phyloP scores from a whole-genome alignment of 352 stramenopile species.

The Globisporangium apiculatum region DNA sequence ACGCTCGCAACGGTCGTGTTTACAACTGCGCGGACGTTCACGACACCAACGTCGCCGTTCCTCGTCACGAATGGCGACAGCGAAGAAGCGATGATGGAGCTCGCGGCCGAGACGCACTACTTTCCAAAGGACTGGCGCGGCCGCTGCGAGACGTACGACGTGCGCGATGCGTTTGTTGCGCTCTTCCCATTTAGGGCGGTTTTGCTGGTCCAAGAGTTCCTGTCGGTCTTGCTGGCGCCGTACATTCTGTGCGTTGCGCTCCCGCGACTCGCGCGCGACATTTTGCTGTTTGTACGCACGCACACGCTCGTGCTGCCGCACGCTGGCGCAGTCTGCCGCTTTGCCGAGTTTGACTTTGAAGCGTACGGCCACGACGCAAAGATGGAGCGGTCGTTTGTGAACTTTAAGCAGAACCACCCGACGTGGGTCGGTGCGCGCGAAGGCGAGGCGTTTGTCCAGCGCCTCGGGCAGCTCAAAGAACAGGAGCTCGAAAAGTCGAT shows the following conservation, averaged over 20 bases:
- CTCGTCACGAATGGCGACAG: conserved; percentile 60
- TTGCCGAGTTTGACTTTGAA: conserved; percentile 96
- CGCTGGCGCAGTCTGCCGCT: conserved; percentile 92
- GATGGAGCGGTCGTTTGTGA: conserved; percentile 97
- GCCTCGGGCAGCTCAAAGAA: conserved; percentile 64
- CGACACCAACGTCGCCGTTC: conserved; percentile 59
- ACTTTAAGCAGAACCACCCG: conserved; percentile 92
- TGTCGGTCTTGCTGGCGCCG: conserved; percentile 92
- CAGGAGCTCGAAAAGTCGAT: conserved; percentile 86
- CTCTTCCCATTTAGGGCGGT: conserved; percentile 94
- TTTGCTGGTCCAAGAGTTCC: conserved; percentile 91
- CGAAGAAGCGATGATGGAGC: conserved; percentile 78
- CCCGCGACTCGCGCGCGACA: conserved; percentile 78
- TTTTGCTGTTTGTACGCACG: conserved; percentile 92
- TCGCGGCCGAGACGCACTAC: conserved; percentile 94
- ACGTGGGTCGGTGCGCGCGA: conserved; percentile 73
- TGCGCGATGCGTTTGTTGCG: conserved; percentile 81
- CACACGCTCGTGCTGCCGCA: conserved; percentile 91
- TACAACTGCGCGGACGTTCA: conserved; percentile 73
- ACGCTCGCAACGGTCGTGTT: conserved; percentile 87
- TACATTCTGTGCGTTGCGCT: conserved; percentile 96
- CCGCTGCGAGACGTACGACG: conserved; percentile 78
- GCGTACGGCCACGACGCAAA: conserved; percentile 90
- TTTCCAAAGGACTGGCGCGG: conserved; percentile 93
- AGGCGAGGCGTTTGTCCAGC: conserved; percentile 65